Conservation (phyloP, 106 monocot species). For the Agapanthus africanus region DNA sequence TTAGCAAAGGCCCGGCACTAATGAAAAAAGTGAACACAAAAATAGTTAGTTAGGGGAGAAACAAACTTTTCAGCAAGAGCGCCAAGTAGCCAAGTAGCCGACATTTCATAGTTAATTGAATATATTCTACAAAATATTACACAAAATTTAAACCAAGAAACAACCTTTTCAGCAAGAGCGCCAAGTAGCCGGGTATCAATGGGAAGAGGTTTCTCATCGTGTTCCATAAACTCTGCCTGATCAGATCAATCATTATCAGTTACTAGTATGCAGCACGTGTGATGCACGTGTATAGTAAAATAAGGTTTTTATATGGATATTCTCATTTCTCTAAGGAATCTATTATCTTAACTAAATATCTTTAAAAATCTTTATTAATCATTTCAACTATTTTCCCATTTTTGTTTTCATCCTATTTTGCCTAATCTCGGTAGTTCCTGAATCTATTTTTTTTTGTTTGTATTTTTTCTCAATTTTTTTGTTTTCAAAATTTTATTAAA, state of each 20-base stretch:
- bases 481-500: no score
- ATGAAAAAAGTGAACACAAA: conserved; percentile 1
- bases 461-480: no score
- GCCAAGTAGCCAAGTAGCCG: conserved; percentile 87
- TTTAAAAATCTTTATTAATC: no score
- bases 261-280: neutral
- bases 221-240: conserved; percentile 99
- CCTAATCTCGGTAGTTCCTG: no score
- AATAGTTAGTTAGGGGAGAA: neutral
- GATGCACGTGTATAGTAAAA: no score
- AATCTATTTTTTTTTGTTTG: no score
- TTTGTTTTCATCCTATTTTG: no score
- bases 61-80: conserved; percentile 96
- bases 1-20: conserved; percentile 99
- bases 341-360: no score
- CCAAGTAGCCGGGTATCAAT: conserved; percentile 96
- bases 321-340: no score
- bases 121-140: neutral
- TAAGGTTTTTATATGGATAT: no score
- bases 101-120: no score
- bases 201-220: conserved; percentile 98
- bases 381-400: no score
- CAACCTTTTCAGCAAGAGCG: conserved; percentile 97
- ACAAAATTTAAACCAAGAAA: neutral
- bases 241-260: conserved; percentile 11